Evolutionary conservation across 306 rosid species (phyloP), one percentile per base, ranked within the genome.

Genomic region (Macrotyloma uniflorum): DNA sequence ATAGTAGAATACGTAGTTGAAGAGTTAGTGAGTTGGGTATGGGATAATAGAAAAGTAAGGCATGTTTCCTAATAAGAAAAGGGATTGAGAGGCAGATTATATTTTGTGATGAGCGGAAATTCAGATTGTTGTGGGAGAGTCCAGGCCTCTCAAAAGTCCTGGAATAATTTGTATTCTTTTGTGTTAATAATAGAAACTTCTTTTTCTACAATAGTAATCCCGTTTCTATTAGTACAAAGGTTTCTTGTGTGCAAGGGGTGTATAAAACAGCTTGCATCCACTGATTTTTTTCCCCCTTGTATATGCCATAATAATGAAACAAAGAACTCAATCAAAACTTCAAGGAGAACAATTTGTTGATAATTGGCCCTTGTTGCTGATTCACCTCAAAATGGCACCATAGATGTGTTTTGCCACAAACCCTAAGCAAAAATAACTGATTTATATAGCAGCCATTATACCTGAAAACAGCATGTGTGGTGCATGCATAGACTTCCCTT

Each of bases 401-500:
- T 13, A 59, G 58, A 32, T 38, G 59, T 47, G 54, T 73, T 72
- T 15, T 45, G 46, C 30, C 10, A 54, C 11, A 70, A 47, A 70
- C 67, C 75, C 35, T 11, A 24, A 57, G 33, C 9, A 32, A 67
- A 84, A 53, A 64, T 20, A 30, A 71, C 30, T 58, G 4, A 40
- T 67, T 63, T 14, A 72, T 38, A 33, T 20, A 46, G 67, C 66
- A 70, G 28, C 18, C 72, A 58, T 65, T 72, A 73, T 89, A 93
- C 98, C 98, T 93, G 79, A 93, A 93, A 57, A 93, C 98, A 69
- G 98, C 98, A 87, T 93, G 98, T 11, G 98, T 93, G 79, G 86
- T 84, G 85, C 97, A 93, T 15, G 98, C 98, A 88, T 93, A 93
- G 78, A 93, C 98, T 88, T 93, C 98, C 86, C 97, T 87, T 50